Evolutionary conservation across 331 rosid genomes (phyloP).

Genomic region (Phaseolus coccineus): DNA sequence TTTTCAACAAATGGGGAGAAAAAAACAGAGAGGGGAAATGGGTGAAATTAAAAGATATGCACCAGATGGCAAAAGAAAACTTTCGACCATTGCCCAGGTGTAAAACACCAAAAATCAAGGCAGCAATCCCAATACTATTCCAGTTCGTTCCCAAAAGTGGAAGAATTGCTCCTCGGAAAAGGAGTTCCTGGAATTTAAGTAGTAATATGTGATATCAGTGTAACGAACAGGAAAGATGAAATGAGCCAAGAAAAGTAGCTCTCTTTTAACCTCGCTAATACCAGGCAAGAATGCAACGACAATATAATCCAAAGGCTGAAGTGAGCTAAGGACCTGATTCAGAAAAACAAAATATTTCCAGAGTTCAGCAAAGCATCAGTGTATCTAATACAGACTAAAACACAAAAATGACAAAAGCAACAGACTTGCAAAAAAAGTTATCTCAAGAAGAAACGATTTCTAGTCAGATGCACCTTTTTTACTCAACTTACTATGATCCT

Average conservation of each 20-base stretch:
- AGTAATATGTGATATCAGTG: background rate
- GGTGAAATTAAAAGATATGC: constrained; percentile 44
- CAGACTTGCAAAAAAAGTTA: constrained; percentile 14
- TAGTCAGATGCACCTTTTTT: constrained; percentile 1
- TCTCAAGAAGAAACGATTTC: constrained; percentile 3
- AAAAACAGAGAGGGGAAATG: background rate
- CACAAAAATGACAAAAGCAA: constrained; percentile 39
- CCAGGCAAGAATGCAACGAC: constrained; percentile 80
- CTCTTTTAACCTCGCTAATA: constrained; percentile 78
- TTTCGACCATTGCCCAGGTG: constrained; percentile 86
- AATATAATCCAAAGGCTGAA: constrained; percentile 80
- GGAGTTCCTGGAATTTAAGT: constrained; percentile 71
- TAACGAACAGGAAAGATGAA: constrained; percentile 25
- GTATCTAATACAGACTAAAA: constrained; percentile 7
- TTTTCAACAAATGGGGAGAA: background rate
- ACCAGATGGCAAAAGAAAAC: constrained; percentile 89
- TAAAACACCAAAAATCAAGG: constrained; percentile 79
- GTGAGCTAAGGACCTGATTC: constrained; percentile 82
- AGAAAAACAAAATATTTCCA: constrained; percentile 41
- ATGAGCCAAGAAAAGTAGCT: constrained; percentile 11
- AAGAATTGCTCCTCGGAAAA: constrained; percentile 86
- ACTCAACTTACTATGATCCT: constrained; percentile 22
- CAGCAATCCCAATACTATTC: constrained; percentile 68
- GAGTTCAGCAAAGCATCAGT: constrained; percentile 37
- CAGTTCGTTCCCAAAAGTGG: constrained; percentile 86